phyloP scores from a whole-genome alignment of 148 eudicot genomes.

The Arbutus unedo region DNA sequence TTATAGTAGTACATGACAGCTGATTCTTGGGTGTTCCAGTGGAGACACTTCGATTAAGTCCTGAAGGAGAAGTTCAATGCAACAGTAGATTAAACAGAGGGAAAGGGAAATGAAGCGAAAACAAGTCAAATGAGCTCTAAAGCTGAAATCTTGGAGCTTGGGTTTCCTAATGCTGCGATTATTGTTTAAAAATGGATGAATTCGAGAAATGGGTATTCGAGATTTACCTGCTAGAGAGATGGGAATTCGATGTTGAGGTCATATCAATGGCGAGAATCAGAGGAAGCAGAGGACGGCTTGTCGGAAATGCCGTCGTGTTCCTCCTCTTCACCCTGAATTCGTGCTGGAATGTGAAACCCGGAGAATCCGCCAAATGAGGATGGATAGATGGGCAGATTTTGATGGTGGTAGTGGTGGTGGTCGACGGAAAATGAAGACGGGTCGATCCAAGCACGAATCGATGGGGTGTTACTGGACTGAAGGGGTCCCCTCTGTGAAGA shows the following conservation, averaged over 20 bases:
- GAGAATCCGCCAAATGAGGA: constrained; percentile 61
- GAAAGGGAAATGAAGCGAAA: neutral
- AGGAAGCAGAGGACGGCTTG: constrained; percentile 97
- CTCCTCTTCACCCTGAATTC: constrained; percentile 91
- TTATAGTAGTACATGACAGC: neutral
- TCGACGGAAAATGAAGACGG: constrained; percentile 33
- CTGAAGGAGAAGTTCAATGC: constrained; percentile 18
- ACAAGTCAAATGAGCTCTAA: neutral
- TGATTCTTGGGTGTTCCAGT: neutral
- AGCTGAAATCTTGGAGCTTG: neutral
- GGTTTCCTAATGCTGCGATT: neutral
- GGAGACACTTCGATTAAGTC: constrained; percentile 10
- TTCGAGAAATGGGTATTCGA: constrained; percentile 1
- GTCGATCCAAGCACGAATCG: constrained; percentile 87
- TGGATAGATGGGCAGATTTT: constrained; percentile 44
- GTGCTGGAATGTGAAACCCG: constrained; percentile 79
- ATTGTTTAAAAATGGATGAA: neutral
- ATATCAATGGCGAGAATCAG: constrained; percentile 81
- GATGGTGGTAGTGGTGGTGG: constrained; percentile 23
- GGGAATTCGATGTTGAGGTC: constrained; percentile 22
- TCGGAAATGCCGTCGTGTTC: constrained; percentile 76
- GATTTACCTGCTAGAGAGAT: constrained; percentile 35
- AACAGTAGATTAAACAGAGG: constrained; percentile 4
- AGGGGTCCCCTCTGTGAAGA: constrained; percentile 99
- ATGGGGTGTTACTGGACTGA: constrained; percentile 99